These are phyloP conservation scores for Quaeritorhiza haematococci DNA, from an alignment of 371 early-diverging fungal species.

Conservation along the genomic window DNA sequence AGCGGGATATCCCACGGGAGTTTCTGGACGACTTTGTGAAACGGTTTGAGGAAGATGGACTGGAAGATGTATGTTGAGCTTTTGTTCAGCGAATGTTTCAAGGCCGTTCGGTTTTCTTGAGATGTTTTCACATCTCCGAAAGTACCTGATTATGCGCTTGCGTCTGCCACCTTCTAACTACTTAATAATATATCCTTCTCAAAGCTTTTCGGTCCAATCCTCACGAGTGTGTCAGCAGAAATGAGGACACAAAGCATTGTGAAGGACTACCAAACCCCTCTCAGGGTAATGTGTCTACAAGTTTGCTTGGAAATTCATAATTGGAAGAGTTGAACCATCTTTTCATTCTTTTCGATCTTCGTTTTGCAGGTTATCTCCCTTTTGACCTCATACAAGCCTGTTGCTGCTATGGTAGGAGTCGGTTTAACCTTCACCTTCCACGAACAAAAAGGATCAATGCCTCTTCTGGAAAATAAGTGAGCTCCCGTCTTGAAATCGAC, in stretches of 20 bases:
- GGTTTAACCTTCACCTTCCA: too few species aligned
- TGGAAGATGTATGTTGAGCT: slow-evolving; percentile 44
- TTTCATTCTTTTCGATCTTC: too few species aligned
- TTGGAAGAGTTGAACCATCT: slow-evolving; percentile 18
- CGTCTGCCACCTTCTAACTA: too few species aligned
- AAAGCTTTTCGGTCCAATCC: slow-evolving; percentile 50
- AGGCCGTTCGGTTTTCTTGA: background rate
- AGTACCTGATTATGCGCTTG: too few species aligned
- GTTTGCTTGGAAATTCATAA: too few species aligned
- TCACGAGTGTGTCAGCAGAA: slow-evolving; percentile 40
- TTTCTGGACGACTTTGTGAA: slow-evolving; percentile 34
- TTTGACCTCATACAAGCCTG: slow-evolving; percentile 21
- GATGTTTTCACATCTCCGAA: background rate
- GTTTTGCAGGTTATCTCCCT: slow-evolving; percentile 9
- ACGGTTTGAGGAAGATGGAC: slow-evolving; percentile 58
- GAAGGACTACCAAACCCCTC: slow-evolving; percentile 45
- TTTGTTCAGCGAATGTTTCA: background rate
- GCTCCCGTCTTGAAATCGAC: too few species aligned
- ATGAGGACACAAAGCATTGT: slow-evolving; percentile 44
- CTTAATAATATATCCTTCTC: background rate
- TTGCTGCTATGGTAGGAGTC: slow-evolving; percentile 52
- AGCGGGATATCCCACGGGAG: slow-evolving; percentile 15
- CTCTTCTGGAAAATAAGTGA: too few species aligned
- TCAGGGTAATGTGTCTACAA: slow-evolving; percentile 41
- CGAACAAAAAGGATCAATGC: too few species aligned